These are phyloP conservation scores for Pezicula neosporulosa DNA, from an alignment of 2,329 filamentous ascomycete species.

Conservation along the genomic window DNA sequence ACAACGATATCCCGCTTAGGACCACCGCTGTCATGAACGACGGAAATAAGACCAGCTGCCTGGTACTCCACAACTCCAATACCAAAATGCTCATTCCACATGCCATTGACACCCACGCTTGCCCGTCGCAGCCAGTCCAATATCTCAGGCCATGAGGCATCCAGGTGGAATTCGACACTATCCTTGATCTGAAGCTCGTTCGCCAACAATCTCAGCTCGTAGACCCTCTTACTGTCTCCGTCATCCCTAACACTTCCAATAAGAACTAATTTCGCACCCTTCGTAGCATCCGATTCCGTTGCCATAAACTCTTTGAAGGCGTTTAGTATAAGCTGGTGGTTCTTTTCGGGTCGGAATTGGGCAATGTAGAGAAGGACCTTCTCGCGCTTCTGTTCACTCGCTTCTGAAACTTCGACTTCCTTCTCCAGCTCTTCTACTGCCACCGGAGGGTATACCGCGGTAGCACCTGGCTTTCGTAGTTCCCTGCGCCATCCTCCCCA, in stretches of 20 bases:
- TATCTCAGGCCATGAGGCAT: slow-evolving; percentile 86
- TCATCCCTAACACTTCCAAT: slow-evolving; percentile 91
- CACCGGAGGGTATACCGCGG: slow-evolving; percentile 86
- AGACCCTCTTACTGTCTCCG: slow-evolving; percentile 76
- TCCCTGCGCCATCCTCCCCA: slow-evolving; percentile 63
- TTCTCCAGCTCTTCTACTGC: slow-evolving; percentile 81
- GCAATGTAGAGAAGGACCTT: slow-evolving; percentile 86
- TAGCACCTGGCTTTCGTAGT: slow-evolving; percentile 45
- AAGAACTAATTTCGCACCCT: slow-evolving; percentile 68
- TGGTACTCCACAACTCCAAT: slow-evolving; percentile 99
- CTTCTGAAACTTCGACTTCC: slow-evolving; percentile 66
- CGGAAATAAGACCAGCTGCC: slow-evolving; percentile 85
- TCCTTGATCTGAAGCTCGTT: slow-evolving; percentile 86
- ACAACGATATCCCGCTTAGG: slow-evolving; percentile 93
- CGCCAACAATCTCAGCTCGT: slow-evolving; percentile 79
- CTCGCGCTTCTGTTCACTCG: slow-evolving; percentile 66
- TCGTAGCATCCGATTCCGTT: slow-evolving; percentile 45
- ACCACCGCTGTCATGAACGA: slow-evolving; percentile 90
- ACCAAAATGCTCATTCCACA: slow-evolving; percentile 99
- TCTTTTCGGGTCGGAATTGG: slow-evolving; percentile 97
- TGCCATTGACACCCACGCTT: slow-evolving; percentile 89
- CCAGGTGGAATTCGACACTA: slow-evolving; percentile 80
- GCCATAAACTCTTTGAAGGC: slow-evolving; percentile 78
- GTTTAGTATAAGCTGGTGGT: slow-evolving; percentile 81
- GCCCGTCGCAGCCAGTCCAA: slow-evolving; percentile 73